Percentiles rank a stretch among this genome's conserved stretches.
phyloP scores from a whole-genome alignment of 306 rosid genomes.

The Lathyrus tuberosus region DNA sequence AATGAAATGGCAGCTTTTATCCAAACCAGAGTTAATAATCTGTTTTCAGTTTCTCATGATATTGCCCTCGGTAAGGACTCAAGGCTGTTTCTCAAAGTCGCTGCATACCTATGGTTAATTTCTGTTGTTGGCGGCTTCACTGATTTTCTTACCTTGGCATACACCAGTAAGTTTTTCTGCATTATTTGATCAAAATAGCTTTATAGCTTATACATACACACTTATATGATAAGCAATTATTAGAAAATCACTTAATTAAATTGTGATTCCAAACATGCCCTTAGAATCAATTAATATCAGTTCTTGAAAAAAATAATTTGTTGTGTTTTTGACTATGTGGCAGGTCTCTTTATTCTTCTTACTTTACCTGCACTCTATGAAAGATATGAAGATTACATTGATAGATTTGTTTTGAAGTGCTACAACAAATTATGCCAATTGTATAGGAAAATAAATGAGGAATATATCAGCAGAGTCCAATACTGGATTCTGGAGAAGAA shows the following conservation, averaged over 20 bases:
- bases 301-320: constrained; percentile 8
- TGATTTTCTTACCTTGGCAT: constrained; percentile 80
- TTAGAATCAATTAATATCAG: not conserved
- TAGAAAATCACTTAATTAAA: no score
- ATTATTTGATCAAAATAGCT: constrained; percentile 20
- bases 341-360: constrained; percentile 80
- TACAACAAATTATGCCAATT: constrained; percentile 61
- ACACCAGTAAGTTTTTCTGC: constrained; percentile 63
- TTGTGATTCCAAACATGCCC: no score
- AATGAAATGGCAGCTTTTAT: constrained; percentile 64
- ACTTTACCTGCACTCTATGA: constrained; percentile 84
- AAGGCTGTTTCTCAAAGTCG: constrained; percentile 79
- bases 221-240: no score
- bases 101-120: constrained; percentile 65
- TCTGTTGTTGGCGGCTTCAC: constrained; percentile 78
- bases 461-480: constrained; percentile 51
- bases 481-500: constrained; percentile 69
- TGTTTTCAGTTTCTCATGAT: constrained; percentile 74
- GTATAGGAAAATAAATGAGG: constrained; percentile 61
- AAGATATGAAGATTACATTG: constrained; percentile 73
- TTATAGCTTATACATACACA: not conserved
- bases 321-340: constrained; percentile 40
- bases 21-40: constrained; percentile 54
- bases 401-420: constrained; percentile 55
- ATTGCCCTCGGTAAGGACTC: constrained; percentile 82